Base-by-base conservation (phyloP, 1,284 basidiomycete genomes). In the Ceratobasidium sp. region DNA sequence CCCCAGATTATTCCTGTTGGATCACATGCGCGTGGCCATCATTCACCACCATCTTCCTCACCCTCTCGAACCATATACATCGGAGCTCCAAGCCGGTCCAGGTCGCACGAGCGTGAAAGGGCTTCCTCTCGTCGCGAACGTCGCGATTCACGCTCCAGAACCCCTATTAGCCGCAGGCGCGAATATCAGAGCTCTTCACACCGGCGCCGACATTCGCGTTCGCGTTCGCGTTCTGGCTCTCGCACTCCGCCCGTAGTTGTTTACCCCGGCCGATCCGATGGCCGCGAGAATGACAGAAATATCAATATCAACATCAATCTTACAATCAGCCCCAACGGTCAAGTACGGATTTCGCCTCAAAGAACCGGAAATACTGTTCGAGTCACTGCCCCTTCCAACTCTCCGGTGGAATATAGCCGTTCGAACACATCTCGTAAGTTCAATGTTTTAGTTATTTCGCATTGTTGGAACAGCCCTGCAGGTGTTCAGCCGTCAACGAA, bases 271-370 rank as follows among this genome's bases (percentile, higher is more conserved):
- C 25, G 37, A 19, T 22, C 61, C 17, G 40, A 13, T 37, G 49
- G 29, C 8, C 46, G 46, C 19, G 17, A 32, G 19, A 46, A 19
- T 29, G 46, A 52, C 4, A 15, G 46, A 5, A 32, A 25, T 19
- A 67, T 67, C 15, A 52, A 11, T 11, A 51, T 67, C 1, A 51
- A 67, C 65, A 67, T 67, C 19, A 67, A 67, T 19, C 25, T 67
- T 46, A 67, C 46, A 9, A 51, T 67, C 32, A 52, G 32, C 19
- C 17, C 46, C 32, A 46, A 67, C 5, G 65, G 59, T 62, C 34
- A 13, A 43, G 37, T 62, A 9, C 59, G 59, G 19, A 17, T 43
- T 40, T 34, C 34, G 34, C 37, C 59, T 43, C 59, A 34, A 8
- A 62, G 59, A 22, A 43, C 17, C 19, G 13, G 37, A 32, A 43